Evolutionary conservation across 169 alveolate genomes (phyloP).

Genomic region (Plasmodium chabaudi): DNA sequence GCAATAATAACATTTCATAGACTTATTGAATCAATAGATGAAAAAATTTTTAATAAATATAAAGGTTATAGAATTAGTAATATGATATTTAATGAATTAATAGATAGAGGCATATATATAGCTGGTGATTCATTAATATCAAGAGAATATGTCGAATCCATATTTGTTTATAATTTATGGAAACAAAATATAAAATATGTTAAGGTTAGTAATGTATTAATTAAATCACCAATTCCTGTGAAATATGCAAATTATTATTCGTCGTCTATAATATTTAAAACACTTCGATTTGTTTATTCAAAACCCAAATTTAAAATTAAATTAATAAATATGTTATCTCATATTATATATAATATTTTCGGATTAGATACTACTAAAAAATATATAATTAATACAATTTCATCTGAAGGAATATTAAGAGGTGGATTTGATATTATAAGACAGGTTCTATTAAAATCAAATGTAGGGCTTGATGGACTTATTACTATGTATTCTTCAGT

Average conservation of each 20-base stretch:
- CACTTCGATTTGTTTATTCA: constrained; percentile 14
- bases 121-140: constrained; percentile 71
- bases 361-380: constrained; percentile 21
- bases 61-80: constrained; percentile 67
- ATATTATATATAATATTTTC: constrained; percentile 32
- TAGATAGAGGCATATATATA: constrained; percentile 32
- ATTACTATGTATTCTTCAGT: constrained; percentile 8
- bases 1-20: constrained; percentile 51
- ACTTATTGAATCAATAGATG: constrained; percentile 55
- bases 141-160: constrained; percentile 63
- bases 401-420: constrained; percentile 31
- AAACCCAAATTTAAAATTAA: constrained; percentile 21
- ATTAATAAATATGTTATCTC: constrained; percentile 27
- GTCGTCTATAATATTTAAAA: constrained; percentile 32
- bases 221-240: constrained; percentile 40
- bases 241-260: constrained; percentile 30
- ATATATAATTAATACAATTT: constrained; percentile 22
- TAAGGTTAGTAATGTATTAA: constrained; percentile 50
- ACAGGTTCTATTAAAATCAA: constrained; percentile 47
- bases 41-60: constrained; percentile 25
- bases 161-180: constrained; percentile 47
- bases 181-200: constrained; percentile 50
- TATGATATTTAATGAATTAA: constrained; percentile 55
- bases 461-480: constrained; percentile 40
- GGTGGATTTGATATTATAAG: constrained; percentile 34